Evolutionary conservation across 495 filamentous ascomycete genomes (phyloP), one percentile per base, ranked within the genome.

Genomic region (Choiromyces venosus): DNA sequence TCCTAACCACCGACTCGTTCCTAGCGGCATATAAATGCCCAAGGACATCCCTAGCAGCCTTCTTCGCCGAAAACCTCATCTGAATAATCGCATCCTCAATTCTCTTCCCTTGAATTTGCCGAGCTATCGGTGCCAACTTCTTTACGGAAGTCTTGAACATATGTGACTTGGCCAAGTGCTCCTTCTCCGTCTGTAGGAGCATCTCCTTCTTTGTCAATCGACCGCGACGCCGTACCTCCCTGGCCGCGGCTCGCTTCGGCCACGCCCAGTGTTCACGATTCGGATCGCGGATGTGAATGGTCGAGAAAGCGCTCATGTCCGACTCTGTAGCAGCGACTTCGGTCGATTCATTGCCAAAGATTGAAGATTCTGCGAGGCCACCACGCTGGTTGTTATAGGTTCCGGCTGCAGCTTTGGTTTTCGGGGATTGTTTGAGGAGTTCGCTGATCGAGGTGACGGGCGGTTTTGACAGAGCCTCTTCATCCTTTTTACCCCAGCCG

Each of bases 1-100:
- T 85, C 80, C 85, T 86, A 67, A 91, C 91, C 72, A 96, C 84
- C 67, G 95, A 95, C 77, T 87, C 82, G 80, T 94, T 90, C 73
- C 89, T 87, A 9, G 95, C 93, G 69, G 89, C 83, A 81, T 92
- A 86, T 25, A 99, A 85, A 83, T 95, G 91, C 76, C 86, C 87
- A 71, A 86, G 81, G 19, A 97, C 91, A 79, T 96, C 92, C 80
- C 86, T 85, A 16, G 95, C 93, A 67, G 89, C 92, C 86, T 93
- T 94, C 88, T 99, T 99, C 87, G 92, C 91, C 83, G 89, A 92
- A 83, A 93, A 97, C 44, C 90, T 88, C 94, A 99, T 97, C 87
- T 99, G 95, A 75, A 91, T 83, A 73, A 98, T 92, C 19, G 95
- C 95, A 39, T 99, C 94, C 61, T 92, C 92, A 77, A 99, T 85